Evolutionary conservation across 2,329 filamentous ascomycete species (phyloP).

Genomic region (Aspergillus versicolor): DNA sequence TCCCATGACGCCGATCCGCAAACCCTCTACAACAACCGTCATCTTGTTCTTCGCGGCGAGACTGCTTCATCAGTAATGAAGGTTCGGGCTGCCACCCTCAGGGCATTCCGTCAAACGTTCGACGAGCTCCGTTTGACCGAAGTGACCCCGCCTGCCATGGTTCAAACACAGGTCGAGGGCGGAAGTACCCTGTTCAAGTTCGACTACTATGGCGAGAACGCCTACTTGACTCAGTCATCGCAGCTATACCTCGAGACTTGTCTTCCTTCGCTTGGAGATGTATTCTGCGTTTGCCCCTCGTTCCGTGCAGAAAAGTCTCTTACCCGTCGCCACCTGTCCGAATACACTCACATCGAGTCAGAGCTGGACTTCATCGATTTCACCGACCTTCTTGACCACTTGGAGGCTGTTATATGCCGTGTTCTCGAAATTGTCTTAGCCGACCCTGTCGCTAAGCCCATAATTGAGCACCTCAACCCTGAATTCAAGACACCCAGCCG

Average conservation of each 20-base stretch:
- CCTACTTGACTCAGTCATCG: conserved; percentile 94
- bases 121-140: conserved; percentile 75
- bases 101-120: conserved; percentile 77
- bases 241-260: conserved; percentile 97
- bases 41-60: conserved; percentile 82
- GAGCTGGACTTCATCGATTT: conserved; percentile 97
- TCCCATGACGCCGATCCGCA: conserved; percentile 68
- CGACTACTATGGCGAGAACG: conserved; percentile 82
- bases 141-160: conserved; percentile 84
- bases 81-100: conserved; percentile 76
- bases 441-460: conserved; percentile 69
- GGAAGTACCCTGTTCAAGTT: conserved; percentile 88
- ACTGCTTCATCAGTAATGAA: conserved; percentile 82
- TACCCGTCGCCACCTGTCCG: conserved; percentile 88
- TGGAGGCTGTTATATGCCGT: conserved; percentile 83
- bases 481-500: conserved; percentile 76
- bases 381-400: conserved; percentile 78
- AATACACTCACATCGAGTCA: conserved; percentile 96
- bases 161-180: conserved; percentile 93
- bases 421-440: conserved; percentile 76
- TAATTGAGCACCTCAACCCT: conserved; percentile 87
- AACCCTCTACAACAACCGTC: conserved; percentile 75
- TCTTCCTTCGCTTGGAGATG: conserved; percentile 84
- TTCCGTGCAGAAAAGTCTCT: conserved; percentile 97
- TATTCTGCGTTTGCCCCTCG: conserved; percentile 97